Conservation (phyloP, 1,284 basidiomycete genomes). For the Trichosporon faecale region DNA sequence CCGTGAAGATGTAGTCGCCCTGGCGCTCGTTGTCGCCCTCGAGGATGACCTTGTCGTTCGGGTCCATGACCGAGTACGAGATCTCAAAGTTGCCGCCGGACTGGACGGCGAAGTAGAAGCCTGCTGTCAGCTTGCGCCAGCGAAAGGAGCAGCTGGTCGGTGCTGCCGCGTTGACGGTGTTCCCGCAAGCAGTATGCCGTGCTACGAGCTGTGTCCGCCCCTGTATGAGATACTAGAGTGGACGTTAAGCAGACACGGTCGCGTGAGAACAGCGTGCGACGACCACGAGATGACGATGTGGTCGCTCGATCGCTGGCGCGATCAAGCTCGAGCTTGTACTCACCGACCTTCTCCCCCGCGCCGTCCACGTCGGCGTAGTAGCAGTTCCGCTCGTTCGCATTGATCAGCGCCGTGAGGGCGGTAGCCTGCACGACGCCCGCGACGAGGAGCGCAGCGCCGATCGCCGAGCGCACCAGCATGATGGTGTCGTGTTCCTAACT, state of each 20-base stretch:
- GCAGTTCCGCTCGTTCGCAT: constrained; percentile 82
- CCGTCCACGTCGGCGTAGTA: constrained; percentile 94
- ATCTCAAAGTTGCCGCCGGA: constrained; percentile 96
- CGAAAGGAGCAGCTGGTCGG: no score
- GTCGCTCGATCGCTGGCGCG: background rate
- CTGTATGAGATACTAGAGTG: no score
- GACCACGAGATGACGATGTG: no score
- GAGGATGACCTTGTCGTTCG: constrained; percentile 77
- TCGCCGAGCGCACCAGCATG: constrained; percentile 10
- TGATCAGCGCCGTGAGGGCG: constrained; percentile 82
- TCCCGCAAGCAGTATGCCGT: no score
- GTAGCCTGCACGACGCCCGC: constrained; percentile 51
- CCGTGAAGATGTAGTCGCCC: constrained; percentile 95
- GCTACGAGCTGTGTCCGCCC: no score
- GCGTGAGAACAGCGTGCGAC: constrained; percentile 16
- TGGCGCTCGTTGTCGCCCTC: constrained; percentile 85
- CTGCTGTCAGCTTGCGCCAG: constrained; percentile 24
- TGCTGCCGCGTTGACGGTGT: no score
- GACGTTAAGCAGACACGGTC: background rate
- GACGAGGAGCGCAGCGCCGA: constrained; percentile 20
- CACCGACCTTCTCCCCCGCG: constrained; percentile 50
- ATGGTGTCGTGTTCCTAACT: background rate
- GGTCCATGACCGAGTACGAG: constrained; percentile 89
- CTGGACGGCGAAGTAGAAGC: constrained; percentile 71
- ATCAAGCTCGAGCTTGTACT: constrained; percentile 19